These are phyloP conservation scores for Fusarium papillatum DNA, from an alignment of 2,329 filamentous ascomycete species.

Conservation along the genomic window DNA sequence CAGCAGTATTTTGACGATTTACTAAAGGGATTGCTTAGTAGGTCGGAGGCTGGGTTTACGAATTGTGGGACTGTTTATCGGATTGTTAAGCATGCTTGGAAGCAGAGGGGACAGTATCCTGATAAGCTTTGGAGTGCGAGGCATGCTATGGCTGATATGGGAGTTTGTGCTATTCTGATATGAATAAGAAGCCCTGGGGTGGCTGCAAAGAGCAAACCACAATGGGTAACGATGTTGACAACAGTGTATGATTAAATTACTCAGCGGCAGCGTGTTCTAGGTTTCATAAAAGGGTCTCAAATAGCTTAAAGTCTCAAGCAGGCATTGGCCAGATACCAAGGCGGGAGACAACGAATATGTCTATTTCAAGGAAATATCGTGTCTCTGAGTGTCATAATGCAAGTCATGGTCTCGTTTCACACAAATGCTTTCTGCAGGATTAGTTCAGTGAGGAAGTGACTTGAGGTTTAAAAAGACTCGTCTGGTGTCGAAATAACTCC, in stretches of 20 bases:
- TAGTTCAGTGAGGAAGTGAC: neutral
- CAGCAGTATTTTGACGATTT: slow-evolving; percentile 32
- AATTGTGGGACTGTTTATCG: slow-evolving; percentile 34
- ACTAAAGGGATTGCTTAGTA: slow-evolving; percentile 8
- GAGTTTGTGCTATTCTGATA: slow-evolving; percentile 35
- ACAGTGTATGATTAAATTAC: neutral
- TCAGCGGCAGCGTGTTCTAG: neutral
- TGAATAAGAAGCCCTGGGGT: neutral
- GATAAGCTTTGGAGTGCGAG: slow-evolving; percentile 28
- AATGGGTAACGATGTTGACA: no score
- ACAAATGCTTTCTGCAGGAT: no score
- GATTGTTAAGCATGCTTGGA: slow-evolving; percentile 32
- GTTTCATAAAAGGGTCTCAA: neutral
- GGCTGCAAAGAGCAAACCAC: no score
- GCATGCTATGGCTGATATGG: slow-evolving; percentile 31
- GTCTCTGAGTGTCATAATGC: fast-evolving
- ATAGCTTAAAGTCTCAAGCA: neutral
- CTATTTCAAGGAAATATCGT: neutral
- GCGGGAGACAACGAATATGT: neutral
- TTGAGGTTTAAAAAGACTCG: no score
- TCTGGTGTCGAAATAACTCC: neutral
- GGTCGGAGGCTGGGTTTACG: slow-evolving; percentile 21
- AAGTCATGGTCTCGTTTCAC: neutral
- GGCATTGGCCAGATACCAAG: neutral
- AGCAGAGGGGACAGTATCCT: neutral